These are phyloP conservation scores for Sporothrix brunneoviolacea DNA, from an alignment of 2,329 filamentous ascomycete genomes.

Conservation along the genomic window DNA sequence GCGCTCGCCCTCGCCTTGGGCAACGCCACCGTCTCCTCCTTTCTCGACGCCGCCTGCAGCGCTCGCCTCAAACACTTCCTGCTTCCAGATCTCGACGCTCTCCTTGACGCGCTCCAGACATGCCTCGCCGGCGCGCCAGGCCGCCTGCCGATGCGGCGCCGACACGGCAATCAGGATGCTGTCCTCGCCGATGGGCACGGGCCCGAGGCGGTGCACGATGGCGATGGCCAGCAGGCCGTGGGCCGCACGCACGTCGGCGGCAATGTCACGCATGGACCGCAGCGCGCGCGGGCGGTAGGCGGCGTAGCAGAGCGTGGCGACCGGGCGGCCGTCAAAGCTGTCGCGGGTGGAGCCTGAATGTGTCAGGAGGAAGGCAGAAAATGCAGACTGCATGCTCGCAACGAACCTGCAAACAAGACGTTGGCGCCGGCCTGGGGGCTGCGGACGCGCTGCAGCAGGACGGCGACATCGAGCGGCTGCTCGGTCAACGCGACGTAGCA, in stretches of 20 bases:
- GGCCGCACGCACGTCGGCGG: conserved; percentile 46
- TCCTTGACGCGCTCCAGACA: conserved; percentile 81
- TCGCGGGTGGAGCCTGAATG: conserved; percentile 67
- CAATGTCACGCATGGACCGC: conserved; percentile 60
- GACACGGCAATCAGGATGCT: conserved; percentile 87
- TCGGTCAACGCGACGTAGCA: conserved; percentile 66
- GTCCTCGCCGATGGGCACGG: conserved; percentile 85
- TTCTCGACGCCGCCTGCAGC: neutral
- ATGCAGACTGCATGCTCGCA: neutral
- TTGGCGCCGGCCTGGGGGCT: conserved; percentile 69
- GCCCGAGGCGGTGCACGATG: conserved; percentile 77
- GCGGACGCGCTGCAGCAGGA: conserved; percentile 60
- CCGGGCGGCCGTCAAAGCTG: conserved; percentile 63
- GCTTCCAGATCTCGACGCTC: conserved; percentile 90
- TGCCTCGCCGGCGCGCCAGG: conserved; percentile 85
- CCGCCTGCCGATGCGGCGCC: conserved; percentile 72
- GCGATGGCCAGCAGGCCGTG: conserved; percentile 66
- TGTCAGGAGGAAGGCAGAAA: conserved; percentile 12
- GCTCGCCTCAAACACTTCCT: conserved; percentile 65
- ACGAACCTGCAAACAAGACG: conserved; percentile 63
- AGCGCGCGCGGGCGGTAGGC: conserved; percentile 67
- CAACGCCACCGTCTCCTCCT: conserved; percentile 40
- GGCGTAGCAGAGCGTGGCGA: conserved; percentile 68
- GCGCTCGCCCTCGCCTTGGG: conserved; percentile 10
- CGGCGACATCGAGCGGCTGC: conserved; percentile 48